phyloP scores from a whole-genome alignment of 257 asterid species.

The Capsicum rhomboideum region DNA sequence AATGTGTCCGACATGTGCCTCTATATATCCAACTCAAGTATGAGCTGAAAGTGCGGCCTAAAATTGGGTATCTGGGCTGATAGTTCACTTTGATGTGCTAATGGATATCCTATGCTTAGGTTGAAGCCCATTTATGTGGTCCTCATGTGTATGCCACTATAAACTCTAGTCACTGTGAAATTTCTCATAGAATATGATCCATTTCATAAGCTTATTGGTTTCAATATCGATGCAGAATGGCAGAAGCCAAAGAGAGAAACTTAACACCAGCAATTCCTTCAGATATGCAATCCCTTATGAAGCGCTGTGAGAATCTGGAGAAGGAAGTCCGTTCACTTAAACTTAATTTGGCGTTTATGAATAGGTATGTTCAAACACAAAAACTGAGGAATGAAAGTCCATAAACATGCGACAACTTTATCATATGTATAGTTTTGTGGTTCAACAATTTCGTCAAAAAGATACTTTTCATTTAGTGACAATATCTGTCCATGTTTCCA shows the following conservation, averaged over 20 bases:
- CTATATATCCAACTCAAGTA: background rate
- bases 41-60: background rate
- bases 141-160: background rate
- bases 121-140: background rate
- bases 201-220: background rate
- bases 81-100: background rate
- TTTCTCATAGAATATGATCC: background rate
- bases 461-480: background rate
- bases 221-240: slow-evolving; percentile 47
- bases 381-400: background rate
- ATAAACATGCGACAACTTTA: background rate
- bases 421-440: background rate
- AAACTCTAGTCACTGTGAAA: too few relatives aligned
- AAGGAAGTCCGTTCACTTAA: slow-evolving; percentile 87
- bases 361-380: slow-evolving; percentile 37
- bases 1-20: rapidly evolving
- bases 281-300: slow-evolving; percentile 61
- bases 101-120: background rate
- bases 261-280: slow-evolving; percentile 60
- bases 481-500: background rate
- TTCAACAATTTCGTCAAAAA: background rate
- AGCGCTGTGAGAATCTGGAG: slow-evolving; percentile 84
- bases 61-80: background rate
- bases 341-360: slow-evolving; percentile 88
- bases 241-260: slow-evolving; percentile 87